A percentile compares a stretch with the other conserved stretches of the same genome.
Conservation (phyloP, 257 asterid genomes). For the Solanum gandarillasii region DNA sequence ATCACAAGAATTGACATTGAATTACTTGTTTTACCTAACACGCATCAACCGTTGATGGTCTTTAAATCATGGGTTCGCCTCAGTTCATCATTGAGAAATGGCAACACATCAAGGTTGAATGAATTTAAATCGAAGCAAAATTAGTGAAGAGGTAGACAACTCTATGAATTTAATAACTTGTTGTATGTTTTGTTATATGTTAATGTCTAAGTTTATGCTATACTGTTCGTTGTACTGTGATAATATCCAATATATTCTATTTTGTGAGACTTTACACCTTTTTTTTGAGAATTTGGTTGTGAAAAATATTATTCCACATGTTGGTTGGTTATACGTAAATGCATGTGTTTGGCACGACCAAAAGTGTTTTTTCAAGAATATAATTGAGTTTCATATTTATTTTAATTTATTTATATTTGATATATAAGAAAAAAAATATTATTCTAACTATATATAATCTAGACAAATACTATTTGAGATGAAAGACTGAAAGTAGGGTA, state of each 20-base stretch:
- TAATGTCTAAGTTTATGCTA: background rate
- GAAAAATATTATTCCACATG: background rate
- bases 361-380: background rate
- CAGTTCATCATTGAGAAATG: no score
- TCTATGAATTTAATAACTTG: background rate
- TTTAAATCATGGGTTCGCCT: no score
- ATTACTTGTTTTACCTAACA: background rate
- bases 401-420: no score
- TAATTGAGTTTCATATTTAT: no score
- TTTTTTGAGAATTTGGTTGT: background rate
- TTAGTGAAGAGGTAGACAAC: no score
- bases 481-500: no score
- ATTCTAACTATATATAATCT: background rate
- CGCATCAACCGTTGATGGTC: background rate
- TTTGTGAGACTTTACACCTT: background rate
- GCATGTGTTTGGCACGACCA: background rate
- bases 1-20: no score
- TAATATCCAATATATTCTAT: background rate
- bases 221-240: background rate
- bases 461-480: background rate
- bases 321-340: background rate
- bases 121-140: no score
- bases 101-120: no score
- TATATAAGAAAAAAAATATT: no score
- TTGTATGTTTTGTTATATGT: no score